Base-by-base conservation (phyloP, 352 stramenopile genomes). In the Phytophthora pseudosyringae region DNA sequence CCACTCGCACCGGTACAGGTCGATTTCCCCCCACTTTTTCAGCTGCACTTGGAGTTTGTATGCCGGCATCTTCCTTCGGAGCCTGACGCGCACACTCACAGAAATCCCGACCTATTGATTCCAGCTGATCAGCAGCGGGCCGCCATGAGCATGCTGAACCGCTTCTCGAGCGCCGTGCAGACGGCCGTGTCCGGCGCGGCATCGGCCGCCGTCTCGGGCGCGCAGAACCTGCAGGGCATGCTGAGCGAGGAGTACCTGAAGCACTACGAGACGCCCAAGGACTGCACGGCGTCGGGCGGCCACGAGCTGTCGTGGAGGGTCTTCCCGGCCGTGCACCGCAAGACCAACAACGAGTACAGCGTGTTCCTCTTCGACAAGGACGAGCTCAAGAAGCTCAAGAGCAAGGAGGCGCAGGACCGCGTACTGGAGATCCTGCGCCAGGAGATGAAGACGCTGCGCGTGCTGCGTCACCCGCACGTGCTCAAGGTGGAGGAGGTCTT, bases 401-500 rank as follows among this genome's bases (percentile, higher is more conserved):
- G 80, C 49, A 95, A 97, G 38, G 88, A 95, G 58, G 79, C 84
- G 12, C 87, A 93, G 64, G 91, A 97, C 48, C 84, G 89, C 46
- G 76, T 95, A 26, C 72, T 97, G 7, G 91, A 97, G 38, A 83
- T 97, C 35, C 67, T 97, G 29, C 86, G 88, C 31, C 86, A 94
- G 46, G 89, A 97, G 41, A 94, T 97, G 80, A 95, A 94, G 74
- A 93, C 83, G 53, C 63, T 94, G 46, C 86, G 89, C 0, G 50
- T 97, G 56, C 75, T 96, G 61, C 88, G 90, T 18, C 88, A 97
- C 59, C 89, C 90, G 48, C 83, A 95, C 52, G 88, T 97, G 69
- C 81, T 97, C 57, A 95, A 97, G 61, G 88, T 95, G 41, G 89
- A 95, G 62, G 91, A 97, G 64, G 85, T 96, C 26, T 95, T 93